Percentiles rank a stretch among this genome's conserved stretches.
Evolutionary conservation across 148 eudicot species (phyloP).

Genomic region (Rhododendron ferrugineum): DNA sequence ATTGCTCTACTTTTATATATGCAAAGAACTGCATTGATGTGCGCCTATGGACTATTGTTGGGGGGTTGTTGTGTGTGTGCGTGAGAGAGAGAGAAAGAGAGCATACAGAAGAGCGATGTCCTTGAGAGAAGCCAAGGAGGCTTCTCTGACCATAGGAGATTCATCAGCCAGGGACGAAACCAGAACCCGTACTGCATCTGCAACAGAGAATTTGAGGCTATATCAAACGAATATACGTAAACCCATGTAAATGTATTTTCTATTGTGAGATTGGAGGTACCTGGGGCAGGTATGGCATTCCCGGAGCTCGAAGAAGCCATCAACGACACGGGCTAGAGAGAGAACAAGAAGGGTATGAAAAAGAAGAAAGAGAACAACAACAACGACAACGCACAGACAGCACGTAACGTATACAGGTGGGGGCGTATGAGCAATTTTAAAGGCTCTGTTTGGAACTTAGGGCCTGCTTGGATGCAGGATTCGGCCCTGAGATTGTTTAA

Average conservation of each 20-base stretch:
- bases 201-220: neutral
- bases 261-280: constrained; percentile 16
- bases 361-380: neutral
- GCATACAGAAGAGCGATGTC: constrained; percentile 67
- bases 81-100: constrained; percentile 8
- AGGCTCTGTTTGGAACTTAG: no score
- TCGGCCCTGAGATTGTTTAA: no score
- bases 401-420: neutral
- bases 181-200: constrained; percentile 88
- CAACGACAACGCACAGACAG: neutral
- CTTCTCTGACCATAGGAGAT: constrained; percentile 67
- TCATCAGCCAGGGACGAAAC: constrained; percentile 78
- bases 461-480: no score
- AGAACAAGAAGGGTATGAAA: neutral
- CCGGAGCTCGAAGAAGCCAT: constrained; percentile 67
- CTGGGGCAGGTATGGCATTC: constrained; percentile 66
- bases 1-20: neutral
- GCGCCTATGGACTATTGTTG: neutral
- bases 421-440: neutral
- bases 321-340: neutral
- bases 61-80: no score
- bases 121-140: constrained; percentile 79
- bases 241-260: neutral
- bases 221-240: neutral
- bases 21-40: neutral